These are phyloP conservation scores for Syzygium oleosum DNA, from an alignment of 345 rosid genomes.

Conservation along the genomic window DNA sequence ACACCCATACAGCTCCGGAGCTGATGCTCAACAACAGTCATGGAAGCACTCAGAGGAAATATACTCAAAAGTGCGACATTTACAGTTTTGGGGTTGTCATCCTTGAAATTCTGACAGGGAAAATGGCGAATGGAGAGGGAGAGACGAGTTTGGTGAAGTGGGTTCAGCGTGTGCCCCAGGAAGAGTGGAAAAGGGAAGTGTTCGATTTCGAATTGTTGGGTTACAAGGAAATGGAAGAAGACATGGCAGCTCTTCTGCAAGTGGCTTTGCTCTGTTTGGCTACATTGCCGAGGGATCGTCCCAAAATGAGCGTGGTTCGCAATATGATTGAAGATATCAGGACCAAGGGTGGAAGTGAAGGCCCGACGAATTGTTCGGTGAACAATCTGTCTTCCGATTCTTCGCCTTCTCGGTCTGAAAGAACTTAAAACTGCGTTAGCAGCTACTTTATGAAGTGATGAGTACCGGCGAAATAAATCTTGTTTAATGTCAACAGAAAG, in stretches of 20 bases:
- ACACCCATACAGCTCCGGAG: slow-evolving; percentile 21
- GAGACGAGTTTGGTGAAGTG: slow-evolving; percentile 27
- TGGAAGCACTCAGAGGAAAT: slow-evolving; percentile 1
- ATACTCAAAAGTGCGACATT: slow-evolving; percentile 27
- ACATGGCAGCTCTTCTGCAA: slow-evolving; percentile 29
- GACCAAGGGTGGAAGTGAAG: slow-evolving; percentile 8
- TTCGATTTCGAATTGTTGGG: slow-evolving; percentile 30
- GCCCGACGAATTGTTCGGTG: slow-evolving; percentile 6
- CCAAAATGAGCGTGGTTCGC: slow-evolving; percentile 28
- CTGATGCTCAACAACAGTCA: slow-evolving; percentile 2
- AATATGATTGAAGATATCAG: slow-evolving; percentile 29
- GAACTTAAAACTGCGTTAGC: background rate
- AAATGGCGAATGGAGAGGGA: slow-evolving; percentile 22
- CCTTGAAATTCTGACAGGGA: slow-evolving; percentile 33
- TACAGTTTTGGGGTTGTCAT: slow-evolving; percentile 32
- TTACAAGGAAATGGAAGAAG: slow-evolving; percentile 22
- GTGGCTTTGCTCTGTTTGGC: slow-evolving; percentile 36
- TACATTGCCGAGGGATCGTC: slow-evolving; percentile 26
- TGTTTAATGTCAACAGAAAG: background rate
- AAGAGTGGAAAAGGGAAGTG: slow-evolving; percentile 25
- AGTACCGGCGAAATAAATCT: background rate
- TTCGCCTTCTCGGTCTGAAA: slow-evolving; percentile 25
- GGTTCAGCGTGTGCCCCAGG: slow-evolving; percentile 18
- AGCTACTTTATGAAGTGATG: background rate
- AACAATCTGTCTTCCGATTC: slow-evolving; percentile 24